These are phyloP conservation scores for Aspergillus costaricaensis DNA, from an alignment of 2,329 filamentous ascomycete genomes.

Conservation along the genomic window DNA sequence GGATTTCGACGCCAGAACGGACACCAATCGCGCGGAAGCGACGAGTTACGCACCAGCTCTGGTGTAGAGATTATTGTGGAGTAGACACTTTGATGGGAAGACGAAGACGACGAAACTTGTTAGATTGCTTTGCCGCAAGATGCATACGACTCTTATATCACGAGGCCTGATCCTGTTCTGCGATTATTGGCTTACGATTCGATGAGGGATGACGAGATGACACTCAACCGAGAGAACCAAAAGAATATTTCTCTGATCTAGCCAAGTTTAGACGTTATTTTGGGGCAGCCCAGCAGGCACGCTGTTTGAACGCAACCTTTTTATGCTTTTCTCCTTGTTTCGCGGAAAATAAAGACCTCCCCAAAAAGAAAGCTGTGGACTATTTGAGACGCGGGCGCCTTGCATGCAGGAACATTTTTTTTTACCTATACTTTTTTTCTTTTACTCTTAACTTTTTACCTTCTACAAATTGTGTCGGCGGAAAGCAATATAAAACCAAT, in stretches of 20 bases:
- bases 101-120: slow-evolving; percentile 38
- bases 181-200: slow-evolving; percentile 49
- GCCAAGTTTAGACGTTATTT: slow-evolving; percentile 46
- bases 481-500: slow-evolving; percentile 26
- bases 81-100: slow-evolving; percentile 45
- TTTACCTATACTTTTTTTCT: slow-evolving; percentile 19
- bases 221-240: slow-evolving; percentile 43
- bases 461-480: slow-evolving; percentile 22
- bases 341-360: slow-evolving; percentile 30
- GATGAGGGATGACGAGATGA: slow-evolving; percentile 52
- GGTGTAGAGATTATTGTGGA: slow-evolving; percentile 66
- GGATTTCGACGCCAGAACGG: slow-evolving; percentile 63
- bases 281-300: slow-evolving; percentile 43
- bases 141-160: slow-evolving; percentile 46
- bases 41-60: slow-evolving; percentile 63
- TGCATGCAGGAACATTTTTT: slow-evolving; percentile 28
- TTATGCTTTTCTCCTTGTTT: slow-evolving; percentile 28
- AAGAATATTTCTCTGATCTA: slow-evolving; percentile 44
- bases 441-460: slow-evolving; percentile 10
- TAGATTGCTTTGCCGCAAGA: slow-evolving; percentile 44
- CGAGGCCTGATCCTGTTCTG: slow-evolving; percentile 41
- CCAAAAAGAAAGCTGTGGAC: slow-evolving; percentile 30
- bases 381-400: slow-evolving; percentile 28
- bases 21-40: slow-evolving; percentile 63
- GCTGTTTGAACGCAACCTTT: slow-evolving; percentile 33